Conservation (phyloP, 2,329 filamentous ascomycete genomes). For the Coniochaeta sp. region DNA sequence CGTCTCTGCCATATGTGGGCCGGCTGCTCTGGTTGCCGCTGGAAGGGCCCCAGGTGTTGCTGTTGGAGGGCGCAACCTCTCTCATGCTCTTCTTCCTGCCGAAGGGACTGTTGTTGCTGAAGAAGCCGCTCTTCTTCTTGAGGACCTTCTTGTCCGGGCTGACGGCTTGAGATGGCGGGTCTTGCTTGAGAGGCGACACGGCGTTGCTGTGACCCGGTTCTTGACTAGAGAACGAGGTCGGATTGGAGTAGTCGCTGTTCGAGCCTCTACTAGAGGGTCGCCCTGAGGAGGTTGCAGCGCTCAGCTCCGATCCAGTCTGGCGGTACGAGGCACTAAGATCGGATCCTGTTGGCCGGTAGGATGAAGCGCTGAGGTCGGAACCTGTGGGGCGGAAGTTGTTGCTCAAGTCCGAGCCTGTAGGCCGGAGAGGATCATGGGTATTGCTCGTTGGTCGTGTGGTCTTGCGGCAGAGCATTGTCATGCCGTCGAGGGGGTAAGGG, state of each 20-base stretch:
- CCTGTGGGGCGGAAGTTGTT: conserved; percentile 1
- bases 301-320: conserved; percentile 27
- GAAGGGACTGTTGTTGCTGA: conserved; percentile 90
- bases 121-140: conserved; percentile 76
- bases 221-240: conserved; percentile 80
- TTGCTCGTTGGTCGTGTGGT: background rate
- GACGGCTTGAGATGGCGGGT: conserved; percentile 30
- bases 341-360: background rate
- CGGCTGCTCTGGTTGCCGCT: conserved; percentile 17
- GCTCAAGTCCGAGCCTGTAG: conserved; percentile 55
- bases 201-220: conserved; percentile 66
- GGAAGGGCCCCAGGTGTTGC: conserved; percentile 54
- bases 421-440: background rate
- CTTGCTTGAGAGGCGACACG: conserved; percentile 66
- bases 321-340: conserved; percentile 26
- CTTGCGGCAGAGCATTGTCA: conserved; percentile 87
- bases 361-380: background rate
- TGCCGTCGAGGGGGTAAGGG: conserved; percentile 88
- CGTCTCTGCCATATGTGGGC: conserved; percentile 18
- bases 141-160: conserved; percentile 59
- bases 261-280: conserved; percentile 81
- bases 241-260: conserved; percentile 83
- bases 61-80: conserved; percentile 41
- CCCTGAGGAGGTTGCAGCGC: conserved; percentile 48
- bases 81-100: conserved; percentile 90